phyloP scores from a whole-genome alignment of 805 yeast genomes.

The Candida ipomoeae region DNA sequence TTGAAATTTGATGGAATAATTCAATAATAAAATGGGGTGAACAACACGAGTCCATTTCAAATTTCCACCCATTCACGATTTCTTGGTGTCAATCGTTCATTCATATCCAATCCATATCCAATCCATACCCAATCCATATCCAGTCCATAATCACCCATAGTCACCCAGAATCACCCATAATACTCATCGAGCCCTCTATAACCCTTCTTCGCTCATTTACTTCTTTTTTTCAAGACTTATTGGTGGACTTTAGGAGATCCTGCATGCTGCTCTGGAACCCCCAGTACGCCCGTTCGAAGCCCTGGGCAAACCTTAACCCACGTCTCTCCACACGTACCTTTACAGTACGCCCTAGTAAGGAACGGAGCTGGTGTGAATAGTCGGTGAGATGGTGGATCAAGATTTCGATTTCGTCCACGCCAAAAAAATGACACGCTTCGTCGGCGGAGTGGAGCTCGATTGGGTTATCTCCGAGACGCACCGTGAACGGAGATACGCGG shows the following conservation, averaged over 20 bases:
- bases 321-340: slow-evolving; percentile 2
- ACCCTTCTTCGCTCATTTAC: too few relatives aligned
- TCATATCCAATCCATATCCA: too few relatives aligned
- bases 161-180: too few relatives aligned
- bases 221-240: too few relatives aligned
- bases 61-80: too few relatives aligned
- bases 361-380: not conserved
- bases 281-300: slow-evolving; percentile 13
- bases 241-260: not conserved
- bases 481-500: slow-evolving; percentile 10
- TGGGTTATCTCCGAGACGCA: slow-evolving; percentile 3
- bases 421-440: slow-evolving; percentile 14
- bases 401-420: slow-evolving; percentile 15
- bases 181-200: too few relatives aligned
- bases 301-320: not conserved
- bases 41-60: too few relatives aligned
- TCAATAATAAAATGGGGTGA: too few relatives aligned
- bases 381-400: slow-evolving; percentile 8
- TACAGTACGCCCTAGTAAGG: slow-evolving; percentile 1
- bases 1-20: too few relatives aligned
- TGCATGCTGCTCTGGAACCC: not conserved
- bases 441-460: slow-evolving; percentile 10
- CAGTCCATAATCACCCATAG: too few relatives aligned
- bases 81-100: too few relatives aligned
- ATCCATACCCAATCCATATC: too few relatives aligned